Conservation (phyloP, 306 rosid genomes). For the Benincasa hispida region DNA sequence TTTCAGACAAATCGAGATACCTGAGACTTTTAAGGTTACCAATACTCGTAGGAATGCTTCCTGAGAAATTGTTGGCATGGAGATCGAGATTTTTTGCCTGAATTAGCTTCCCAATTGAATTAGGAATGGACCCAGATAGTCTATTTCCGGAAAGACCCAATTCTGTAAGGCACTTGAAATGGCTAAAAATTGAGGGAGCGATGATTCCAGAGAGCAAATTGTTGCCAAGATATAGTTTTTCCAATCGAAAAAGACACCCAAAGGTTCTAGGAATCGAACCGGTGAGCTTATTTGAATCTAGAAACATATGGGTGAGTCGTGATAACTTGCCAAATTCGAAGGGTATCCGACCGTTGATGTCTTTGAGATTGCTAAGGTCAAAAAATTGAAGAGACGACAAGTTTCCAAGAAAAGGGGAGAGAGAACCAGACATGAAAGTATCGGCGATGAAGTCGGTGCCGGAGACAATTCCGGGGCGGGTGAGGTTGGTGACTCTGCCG, state of each 20-base stretch:
- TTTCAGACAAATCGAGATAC: slow-evolving; percentile 40
- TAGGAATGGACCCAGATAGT: slow-evolving; percentile 33
- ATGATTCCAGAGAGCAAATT: slow-evolving; percentile 28
- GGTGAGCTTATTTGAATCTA: slow-evolving; percentile 31
- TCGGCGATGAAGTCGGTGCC: slow-evolving; percentile 22
- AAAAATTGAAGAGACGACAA: slow-evolving; percentile 30
- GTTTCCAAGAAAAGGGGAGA: slow-evolving; percentile 62
- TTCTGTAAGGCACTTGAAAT: slow-evolving; percentile 26
- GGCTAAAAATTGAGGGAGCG: slow-evolving; percentile 21
- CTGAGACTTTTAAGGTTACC: slow-evolving; percentile 32
- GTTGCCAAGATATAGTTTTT: slow-evolving; percentile 31
- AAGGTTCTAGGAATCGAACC: slow-evolving; percentile 29
- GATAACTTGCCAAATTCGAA: slow-evolving; percentile 25
- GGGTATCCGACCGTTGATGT: slow-evolving; percentile 44
- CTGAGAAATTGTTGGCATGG: slow-evolving; percentile 30
- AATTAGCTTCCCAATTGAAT: slow-evolving; percentile 26
- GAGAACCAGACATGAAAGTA: slow-evolving; percentile 35
- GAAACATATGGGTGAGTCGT: slow-evolving; percentile 26
- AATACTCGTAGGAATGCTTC: slow-evolving; percentile 25
- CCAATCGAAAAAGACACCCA: slow-evolving; percentile 13
- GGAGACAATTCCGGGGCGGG: slow-evolving; percentile 21
- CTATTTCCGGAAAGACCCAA: slow-evolving; percentile 36
- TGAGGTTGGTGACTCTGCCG: slow-evolving; percentile 34
- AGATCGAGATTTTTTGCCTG: slow-evolving; percentile 30
- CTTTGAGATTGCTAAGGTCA: slow-evolving; percentile 37